phyloP scores from a whole-genome alignment of 2,329 filamentous ascomycete genomes.

The Exophiala phaeomuriformis region DNA sequence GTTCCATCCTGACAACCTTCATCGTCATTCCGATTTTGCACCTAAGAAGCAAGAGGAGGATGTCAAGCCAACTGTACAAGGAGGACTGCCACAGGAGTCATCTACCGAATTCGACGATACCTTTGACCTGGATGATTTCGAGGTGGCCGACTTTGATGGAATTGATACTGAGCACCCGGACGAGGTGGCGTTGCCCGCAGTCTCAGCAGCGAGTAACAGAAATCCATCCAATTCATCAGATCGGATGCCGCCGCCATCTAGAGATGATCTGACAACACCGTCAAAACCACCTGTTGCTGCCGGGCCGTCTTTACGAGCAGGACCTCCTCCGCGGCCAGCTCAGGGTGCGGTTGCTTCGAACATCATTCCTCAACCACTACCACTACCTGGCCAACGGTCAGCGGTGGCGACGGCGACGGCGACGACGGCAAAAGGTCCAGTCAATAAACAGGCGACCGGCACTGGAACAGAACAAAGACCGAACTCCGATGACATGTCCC shows the following conservation, averaged over 20 bases:
- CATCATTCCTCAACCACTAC: conserved; percentile 17
- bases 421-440: neutral
- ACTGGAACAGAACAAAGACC: conserved; percentile 5
- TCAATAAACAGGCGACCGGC: neutral
- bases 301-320: neutral
- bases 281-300: conserved; percentile 16
- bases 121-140: conserved; percentile 52
- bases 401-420: neutral
- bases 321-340: neutral
- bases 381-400: conserved; percentile 17
- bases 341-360: neutral
- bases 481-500: conserved; percentile 3
- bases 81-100: conserved; percentile 2
- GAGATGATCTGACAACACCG: conserved; percentile 17
- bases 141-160: conserved; percentile 68
- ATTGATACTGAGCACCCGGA: conserved; percentile 65
- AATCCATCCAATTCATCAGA: conserved; percentile 12
- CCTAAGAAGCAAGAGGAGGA: conserved; percentile 51
- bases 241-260: conserved; percentile 5
- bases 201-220: conserved; percentile 25
- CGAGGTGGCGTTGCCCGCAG: conserved; percentile 56
- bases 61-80: conserved; percentile 28
- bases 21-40: conserved; percentile 70
- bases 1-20: conserved; percentile 71
- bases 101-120: conserved; percentile 30